A percentile compares a stretch with the other conserved stretches of the same genome.
phyloP scores from a whole-genome alignment of 1,284 basidiomycete species.

The Naganishia cerealis region DNA sequence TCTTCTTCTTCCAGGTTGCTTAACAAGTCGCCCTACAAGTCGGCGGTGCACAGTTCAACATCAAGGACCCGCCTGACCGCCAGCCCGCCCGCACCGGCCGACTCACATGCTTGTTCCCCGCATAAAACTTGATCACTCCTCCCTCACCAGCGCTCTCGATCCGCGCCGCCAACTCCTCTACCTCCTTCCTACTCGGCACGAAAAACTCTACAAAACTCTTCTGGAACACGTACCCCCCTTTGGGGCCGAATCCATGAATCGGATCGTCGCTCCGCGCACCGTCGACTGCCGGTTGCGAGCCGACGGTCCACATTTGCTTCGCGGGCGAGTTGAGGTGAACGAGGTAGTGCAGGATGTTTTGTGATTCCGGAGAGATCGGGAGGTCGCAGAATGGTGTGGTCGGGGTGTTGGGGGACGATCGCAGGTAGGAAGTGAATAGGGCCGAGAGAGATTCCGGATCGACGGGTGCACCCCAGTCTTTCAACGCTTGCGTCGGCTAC shows the following conservation, averaged over 20 bases:
- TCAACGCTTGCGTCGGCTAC: slow-evolving; percentile 66
- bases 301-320: slow-evolving; percentile 88
- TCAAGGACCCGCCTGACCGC: neutral
- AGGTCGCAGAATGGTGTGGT: slow-evolving; percentile 86
- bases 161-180: slow-evolving; percentile 65
- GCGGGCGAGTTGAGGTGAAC: slow-evolving; percentile 67
- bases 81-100: neutral
- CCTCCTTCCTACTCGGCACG: slow-evolving; percentile 63
- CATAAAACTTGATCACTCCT: slow-evolving; percentile 75
- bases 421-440: slow-evolving; percentile 77
- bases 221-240: slow-evolving; percentile 86
- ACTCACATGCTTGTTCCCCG: slow-evolving; percentile 72
- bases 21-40: slow-evolving; percentile 73
- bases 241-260: slow-evolving; percentile 83
- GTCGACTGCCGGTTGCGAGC: slow-evolving; percentile 90
- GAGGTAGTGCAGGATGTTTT: slow-evolving; percentile 75
- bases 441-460: slow-evolving; percentile 69
- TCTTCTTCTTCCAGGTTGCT: slow-evolving; percentile 90
- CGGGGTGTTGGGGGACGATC: slow-evolving; percentile 62
- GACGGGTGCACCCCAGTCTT: slow-evolving; percentile 79
- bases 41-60: too few species aligned
- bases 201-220: slow-evolving; percentile 99
- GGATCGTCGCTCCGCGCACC: slow-evolving; percentile 57
- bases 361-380: slow-evolving; percentile 81
- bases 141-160: slow-evolving; percentile 63